Base-by-base conservation (phyloP, 2,329 filamentous ascomycete species). In the Penicillium sp. region DNA sequence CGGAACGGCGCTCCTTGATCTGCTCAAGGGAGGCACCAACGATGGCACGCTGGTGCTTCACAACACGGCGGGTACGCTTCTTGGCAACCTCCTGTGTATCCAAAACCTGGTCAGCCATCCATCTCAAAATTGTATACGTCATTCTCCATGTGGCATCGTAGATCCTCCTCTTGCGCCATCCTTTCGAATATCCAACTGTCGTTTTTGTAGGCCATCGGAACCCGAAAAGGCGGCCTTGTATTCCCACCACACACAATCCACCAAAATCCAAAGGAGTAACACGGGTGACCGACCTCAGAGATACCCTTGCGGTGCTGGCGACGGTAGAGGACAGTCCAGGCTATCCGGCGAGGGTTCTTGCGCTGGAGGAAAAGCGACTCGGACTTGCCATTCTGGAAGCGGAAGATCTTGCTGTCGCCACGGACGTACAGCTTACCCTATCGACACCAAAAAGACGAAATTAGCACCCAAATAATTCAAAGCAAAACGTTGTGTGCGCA, bases 251-350 rank as follows among this genome's bases (percentile, higher is more conserved):
- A 47, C 37, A 46, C 43, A 44, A 47, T 35, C 48, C 40, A 50
- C 45, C 42, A 52, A 50, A 58, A 58, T 55, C 54, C 28, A 53
- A 50, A 46, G 48, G 51, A 54, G 44, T 56, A 58, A 53, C 55
- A 53, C 55, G 57, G 58, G 53, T 57, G 56, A 74, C 86, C 79
- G 86, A 97, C 93, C 90, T 98, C 93, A 82, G 91, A 95, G 79
- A 97, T 94, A 86, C 93, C 93, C 89, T 98, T 98, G 83, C 90
- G 93, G 86, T 96, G 91, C 80, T 95, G 88, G 78, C 91, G 87
- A 76, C 93, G 86, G 88, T 88, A 98, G 60, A 98, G 87, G 69
- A 90, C 85, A 64, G 93, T 98, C 93, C 93, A 98, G 66, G 91
- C 85, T 77, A 98, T 97, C 75, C 91, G 89, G 77, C 93, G 91